phyloP scores from a whole-genome alignment of 768 basidiomycete species.

The Agaricus blazei region DNA sequence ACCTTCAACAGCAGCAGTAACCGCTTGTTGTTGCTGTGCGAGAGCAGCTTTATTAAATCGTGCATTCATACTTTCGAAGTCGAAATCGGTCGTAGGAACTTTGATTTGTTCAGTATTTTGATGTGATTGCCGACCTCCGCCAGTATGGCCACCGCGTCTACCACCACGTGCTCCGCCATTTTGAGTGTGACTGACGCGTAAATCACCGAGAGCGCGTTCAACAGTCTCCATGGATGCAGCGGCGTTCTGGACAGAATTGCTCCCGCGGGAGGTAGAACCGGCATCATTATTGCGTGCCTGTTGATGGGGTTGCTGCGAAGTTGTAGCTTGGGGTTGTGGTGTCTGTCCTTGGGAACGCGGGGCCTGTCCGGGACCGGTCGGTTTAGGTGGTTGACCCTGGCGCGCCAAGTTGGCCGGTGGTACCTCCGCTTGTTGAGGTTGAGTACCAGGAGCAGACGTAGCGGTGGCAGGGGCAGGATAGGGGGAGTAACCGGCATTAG shows the following conservation, averaged over 20 bases:
- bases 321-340: constrained; percentile 10
- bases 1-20: constrained; percentile 21
- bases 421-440: constrained; percentile 13
- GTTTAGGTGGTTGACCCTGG: constrained; percentile 20
- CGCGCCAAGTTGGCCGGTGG: constrained; percentile 17
- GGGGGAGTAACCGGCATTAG: constrained; percentile 17
- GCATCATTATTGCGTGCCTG: constrained; percentile 15
- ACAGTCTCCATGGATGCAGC: constrained; percentile 70
- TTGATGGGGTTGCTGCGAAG: constrained; percentile 9
- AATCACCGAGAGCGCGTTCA: constrained; percentile 48
- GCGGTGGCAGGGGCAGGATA: constrained; percentile 10
- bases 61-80: constrained; percentile 73
- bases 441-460: constrained; percentile 17
- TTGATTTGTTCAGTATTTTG: constrained; percentile 39
- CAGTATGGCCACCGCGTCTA: constrained; percentile 20
- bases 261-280: constrained; percentile 13
- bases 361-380: constrained; percentile 18
- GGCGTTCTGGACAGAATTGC: constrained; percentile 62
- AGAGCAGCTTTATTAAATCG: constrained; percentile 74
- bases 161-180: constrained; percentile 21
- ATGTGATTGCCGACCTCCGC: constrained; percentile 12
- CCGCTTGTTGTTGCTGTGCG: constrained; percentile 17
- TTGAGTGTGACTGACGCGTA: constrained; percentile 34
- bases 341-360: constrained; percentile 18
- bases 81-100: constrained; percentile 76